Conservation (phyloP, 306 rosid species). For the Acacia confusa region DNA sequence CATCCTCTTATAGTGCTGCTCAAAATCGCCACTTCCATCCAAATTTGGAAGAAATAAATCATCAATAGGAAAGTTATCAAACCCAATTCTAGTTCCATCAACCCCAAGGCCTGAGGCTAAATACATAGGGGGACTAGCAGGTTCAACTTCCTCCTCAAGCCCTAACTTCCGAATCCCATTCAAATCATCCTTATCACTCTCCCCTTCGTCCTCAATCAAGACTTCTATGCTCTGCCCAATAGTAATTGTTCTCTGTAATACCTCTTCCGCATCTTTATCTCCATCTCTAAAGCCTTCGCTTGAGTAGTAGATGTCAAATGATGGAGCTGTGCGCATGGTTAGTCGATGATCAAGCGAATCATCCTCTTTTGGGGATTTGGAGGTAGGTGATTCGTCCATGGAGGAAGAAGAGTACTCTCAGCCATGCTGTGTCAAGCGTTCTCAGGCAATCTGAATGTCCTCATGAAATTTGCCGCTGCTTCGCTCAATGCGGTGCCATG, state of each 20-base stretch:
- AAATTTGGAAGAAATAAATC: conserved; percentile 35
- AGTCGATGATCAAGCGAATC: conserved; percentile 3
- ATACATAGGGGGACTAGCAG: conserved; percentile 65
- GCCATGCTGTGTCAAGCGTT: conserved; percentile 5
- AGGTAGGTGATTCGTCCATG: conserved; percentile 33
- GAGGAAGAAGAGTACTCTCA: conserved; percentile 4
- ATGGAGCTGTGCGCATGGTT: conserved; percentile 58
- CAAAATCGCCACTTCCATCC: conserved; percentile 42
- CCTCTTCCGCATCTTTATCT: conserved; percentile 36
- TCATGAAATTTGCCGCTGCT: no score
- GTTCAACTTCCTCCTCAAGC: conserved; percentile 45
- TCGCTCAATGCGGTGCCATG: no score
- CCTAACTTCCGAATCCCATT: conserved; percentile 30
- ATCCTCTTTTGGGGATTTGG: conserved; percentile 19
- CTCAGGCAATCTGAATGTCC: no score
- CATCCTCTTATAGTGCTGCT: conserved; percentile 57
- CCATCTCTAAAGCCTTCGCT: conserved; percentile 33
- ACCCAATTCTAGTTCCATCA: conserved; percentile 37
- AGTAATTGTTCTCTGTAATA: conserved; percentile 38
- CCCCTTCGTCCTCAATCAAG: conserved; percentile 62
- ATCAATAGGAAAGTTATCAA: conserved; percentile 23
- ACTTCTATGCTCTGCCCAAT: conserved; percentile 37
- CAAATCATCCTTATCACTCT: conserved; percentile 43
- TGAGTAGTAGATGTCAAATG: conserved; percentile 53
- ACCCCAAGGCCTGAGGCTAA: conserved; percentile 70